phyloP scores from a whole-genome alignment of 2,329 filamentous ascomycete genomes.

The Blastomyces parvus region DNA sequence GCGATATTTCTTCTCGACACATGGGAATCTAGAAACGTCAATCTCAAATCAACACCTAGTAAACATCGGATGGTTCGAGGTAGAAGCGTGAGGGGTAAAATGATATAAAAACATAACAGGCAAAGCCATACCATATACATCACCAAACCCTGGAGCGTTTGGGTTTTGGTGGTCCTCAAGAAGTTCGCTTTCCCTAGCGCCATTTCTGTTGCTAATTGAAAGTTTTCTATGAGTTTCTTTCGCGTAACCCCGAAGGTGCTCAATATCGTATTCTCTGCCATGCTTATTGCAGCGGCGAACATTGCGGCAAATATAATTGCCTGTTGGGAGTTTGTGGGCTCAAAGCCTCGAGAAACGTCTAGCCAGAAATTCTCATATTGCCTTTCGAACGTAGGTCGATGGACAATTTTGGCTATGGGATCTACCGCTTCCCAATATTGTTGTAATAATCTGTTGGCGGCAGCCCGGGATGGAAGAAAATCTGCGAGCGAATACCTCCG shows the following conservation, averaged over 20 bases:
- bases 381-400: constrained; percentile 56
- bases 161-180: constrained; percentile 59
- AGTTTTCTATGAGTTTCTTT: constrained; percentile 49
- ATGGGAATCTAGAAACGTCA: constrained; percentile 52
- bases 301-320: constrained; percentile 60
- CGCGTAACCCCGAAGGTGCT: constrained; percentile 50
- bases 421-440: constrained; percentile 63
- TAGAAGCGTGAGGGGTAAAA: constrained; percentile 1
- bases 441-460: constrained; percentile 53
- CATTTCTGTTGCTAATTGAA: constrained; percentile 58
- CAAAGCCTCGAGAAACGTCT: constrained; percentile 48
- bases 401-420: constrained; percentile 56
- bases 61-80: constrained; percentile 17
- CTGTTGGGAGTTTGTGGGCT: constrained; percentile 56
- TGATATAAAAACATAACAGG: not conserved
- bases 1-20: constrained; percentile 61
- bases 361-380: constrained; percentile 59
- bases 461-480: constrained; percentile 50
- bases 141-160: constrained; percentile 66
- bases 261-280: constrained; percentile 47
- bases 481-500: constrained; percentile 46
- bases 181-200: constrained; percentile 62
- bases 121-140: constrained; percentile 56
- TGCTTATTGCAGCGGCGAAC: constrained; percentile 59
- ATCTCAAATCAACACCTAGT: not conserved